Percentiles rank a stretch among this genome's conserved stretches.
Conservation (phyloP, 768 basidiomycete species). For the Phanerodontia chrysosporium region DNA sequence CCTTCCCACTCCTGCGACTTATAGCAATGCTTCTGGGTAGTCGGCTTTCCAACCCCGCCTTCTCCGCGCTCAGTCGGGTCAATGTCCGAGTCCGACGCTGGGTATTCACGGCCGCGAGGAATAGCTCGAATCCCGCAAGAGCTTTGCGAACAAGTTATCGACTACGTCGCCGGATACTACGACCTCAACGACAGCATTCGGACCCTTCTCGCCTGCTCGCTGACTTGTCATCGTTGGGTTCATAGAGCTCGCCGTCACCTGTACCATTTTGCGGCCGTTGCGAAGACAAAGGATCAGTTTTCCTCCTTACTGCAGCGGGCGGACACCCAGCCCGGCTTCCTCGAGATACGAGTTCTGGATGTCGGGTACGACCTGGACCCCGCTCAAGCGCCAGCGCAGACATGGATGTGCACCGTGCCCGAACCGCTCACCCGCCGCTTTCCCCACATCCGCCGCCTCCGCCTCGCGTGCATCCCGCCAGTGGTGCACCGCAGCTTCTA, state of each 20-base stretch:
- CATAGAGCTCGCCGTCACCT: not conserved
- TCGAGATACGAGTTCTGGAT: not conserved
- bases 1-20: not conserved
- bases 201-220: not conserved
- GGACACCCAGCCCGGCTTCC: not conserved
- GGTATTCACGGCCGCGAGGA: not conserved
- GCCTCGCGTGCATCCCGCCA: not conserved
- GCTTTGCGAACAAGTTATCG: not conserved
- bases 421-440: not conserved
- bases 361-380: not conserved
- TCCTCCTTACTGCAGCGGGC: not conserved
- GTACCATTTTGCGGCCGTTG: not conserved
- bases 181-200: not conserved
- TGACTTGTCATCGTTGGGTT: not conserved
- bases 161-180: not conserved
- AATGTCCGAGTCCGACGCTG: not conserved
- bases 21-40: not conserved
- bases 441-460: not conserved
- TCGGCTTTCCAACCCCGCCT: not conserved
- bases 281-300: not conserved
- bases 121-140: not conserved
- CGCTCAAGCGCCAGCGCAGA: not conserved
- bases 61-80: not conserved
- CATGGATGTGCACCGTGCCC: not conserved
- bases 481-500: not conserved